A percentile compares a stretch with the other conserved stretches of the same genome.
Conservation (phyloP, 768 basidiomycete species). For the Leccinum boreale region DNA sequence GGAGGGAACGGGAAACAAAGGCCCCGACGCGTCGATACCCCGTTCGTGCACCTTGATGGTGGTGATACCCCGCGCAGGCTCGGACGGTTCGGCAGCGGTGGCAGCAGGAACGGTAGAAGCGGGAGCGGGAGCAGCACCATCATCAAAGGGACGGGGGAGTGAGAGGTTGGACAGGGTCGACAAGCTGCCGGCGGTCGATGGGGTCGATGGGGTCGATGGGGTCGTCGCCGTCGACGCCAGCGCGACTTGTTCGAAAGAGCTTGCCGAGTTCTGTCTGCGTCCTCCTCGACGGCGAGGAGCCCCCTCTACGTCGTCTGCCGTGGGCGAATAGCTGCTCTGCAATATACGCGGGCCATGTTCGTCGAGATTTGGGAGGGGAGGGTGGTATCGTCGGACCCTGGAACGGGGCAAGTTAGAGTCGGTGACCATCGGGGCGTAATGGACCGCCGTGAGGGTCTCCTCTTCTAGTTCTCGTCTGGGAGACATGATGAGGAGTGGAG, state of each 20-base stretch:
- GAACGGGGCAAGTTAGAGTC: not conserved
- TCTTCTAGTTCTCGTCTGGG: slow-evolving; percentile 3
- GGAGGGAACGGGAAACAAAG: not conserved
- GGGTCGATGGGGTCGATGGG: not conserved
- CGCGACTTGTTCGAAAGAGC: slow-evolving; percentile 19
- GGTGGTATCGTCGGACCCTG: not conserved
- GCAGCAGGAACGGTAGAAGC: not conserved
- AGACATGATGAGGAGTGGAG: slow-evolving; percentile 23
- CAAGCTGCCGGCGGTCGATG: not conserved
- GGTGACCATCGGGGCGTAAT: not conserved
- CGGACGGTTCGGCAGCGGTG: not conserved
- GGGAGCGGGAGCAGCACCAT: slow-evolving; percentile 4
- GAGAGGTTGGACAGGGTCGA: slow-evolving; percentile 15
- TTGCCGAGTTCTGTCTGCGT: slow-evolving; percentile 6
- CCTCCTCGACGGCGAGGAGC: not conserved
- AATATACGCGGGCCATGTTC: slow-evolving; percentile 2
- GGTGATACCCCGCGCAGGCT: not conserved
- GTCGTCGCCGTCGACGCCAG: slow-evolving; percentile 5
- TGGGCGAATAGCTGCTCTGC: not conserved
- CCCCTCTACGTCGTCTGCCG: not conserved
- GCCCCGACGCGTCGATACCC: slow-evolving; percentile 13
- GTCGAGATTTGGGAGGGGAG: not conserved
- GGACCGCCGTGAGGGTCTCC: slow-evolving; percentile 1
- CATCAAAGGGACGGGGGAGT: slow-evolving; percentile 22
- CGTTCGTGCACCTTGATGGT: slow-evolving; percentile 13